Percentiles rank a stretch among this genome's conserved stretches.
These are phyloP conservation scores for Starmerella powellii DNA, from an alignment of 805 yeast genomes.

Conservation along the genomic window DNA sequence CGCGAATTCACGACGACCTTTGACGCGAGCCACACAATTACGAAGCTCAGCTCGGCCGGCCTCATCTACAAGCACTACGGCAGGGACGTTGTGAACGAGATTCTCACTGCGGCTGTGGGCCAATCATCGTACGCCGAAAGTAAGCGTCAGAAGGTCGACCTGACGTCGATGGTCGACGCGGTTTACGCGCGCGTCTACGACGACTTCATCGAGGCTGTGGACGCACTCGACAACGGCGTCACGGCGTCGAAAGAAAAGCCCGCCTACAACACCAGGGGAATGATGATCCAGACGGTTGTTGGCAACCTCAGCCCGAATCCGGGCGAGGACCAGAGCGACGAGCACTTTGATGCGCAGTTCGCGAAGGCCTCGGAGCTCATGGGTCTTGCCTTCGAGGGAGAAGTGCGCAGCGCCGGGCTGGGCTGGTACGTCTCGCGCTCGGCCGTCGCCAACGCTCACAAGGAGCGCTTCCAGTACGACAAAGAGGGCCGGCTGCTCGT, in stretches of 20 bases:
- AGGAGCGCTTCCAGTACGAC: slow-evolving; percentile 46
- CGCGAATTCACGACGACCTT: slow-evolving; percentile 76
- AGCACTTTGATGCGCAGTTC: slow-evolving; percentile 50
- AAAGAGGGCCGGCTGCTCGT: slow-evolving; percentile 60
- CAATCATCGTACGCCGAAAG: too few species aligned
- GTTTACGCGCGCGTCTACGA: slow-evolving; percentile 68
- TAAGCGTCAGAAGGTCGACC: slow-evolving; percentile 28
- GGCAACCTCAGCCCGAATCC: slow-evolving; percentile 75
- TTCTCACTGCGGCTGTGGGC: slow-evolving; percentile 17
- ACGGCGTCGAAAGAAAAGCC: slow-evolving; percentile 45
- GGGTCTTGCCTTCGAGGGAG: slow-evolving; percentile 65
- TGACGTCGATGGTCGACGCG: slow-evolving; percentile 41
- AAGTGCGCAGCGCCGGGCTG: slow-evolving; percentile 59
- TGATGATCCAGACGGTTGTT: slow-evolving; percentile 67
- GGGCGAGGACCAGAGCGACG: slow-evolving; percentile 58
- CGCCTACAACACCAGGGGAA: slow-evolving; percentile 57
- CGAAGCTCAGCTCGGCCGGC: slow-evolving; percentile 90
- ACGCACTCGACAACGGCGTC: slow-evolving; percentile 90
- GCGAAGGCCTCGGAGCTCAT: slow-evolving; percentile 61
- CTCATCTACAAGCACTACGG: slow-evolving; percentile 61
- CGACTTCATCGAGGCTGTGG: slow-evolving; percentile 80
- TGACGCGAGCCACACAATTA: slow-evolving; percentile 40
- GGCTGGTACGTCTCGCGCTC: slow-evolving; percentile 87
- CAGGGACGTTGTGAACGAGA: slow-evolving; percentile 33
- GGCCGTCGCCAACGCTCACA: slow-evolving; percentile 59